Conservation (phyloP, 495 filamentous ascomycete genomes). For the Podospora didyma region DNA sequence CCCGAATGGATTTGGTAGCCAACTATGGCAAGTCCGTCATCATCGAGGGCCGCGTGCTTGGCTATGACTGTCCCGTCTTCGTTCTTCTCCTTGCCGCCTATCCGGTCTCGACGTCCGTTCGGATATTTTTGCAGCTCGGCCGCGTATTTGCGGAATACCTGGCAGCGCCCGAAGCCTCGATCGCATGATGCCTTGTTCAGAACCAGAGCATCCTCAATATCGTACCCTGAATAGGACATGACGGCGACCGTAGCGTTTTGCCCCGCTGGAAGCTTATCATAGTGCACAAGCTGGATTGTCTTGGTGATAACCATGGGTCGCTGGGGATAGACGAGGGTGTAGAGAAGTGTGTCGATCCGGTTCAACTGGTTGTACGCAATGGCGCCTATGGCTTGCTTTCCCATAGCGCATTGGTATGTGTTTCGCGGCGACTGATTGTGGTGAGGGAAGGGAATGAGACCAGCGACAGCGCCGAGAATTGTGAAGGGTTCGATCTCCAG, state of each 20-base stretch:
- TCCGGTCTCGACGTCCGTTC: conserved; percentile 71
- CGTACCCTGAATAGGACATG: conserved; percentile 98
- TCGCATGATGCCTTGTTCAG: conserved; percentile 94
- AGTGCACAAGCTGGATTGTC: conserved; percentile 94
- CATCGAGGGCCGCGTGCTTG: conserved; percentile 71
- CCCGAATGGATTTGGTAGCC: conserved; percentile 68
- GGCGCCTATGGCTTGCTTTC: conserved; percentile 98
- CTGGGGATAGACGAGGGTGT: conserved; percentile 96
- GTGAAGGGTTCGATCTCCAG: conserved; percentile 98
- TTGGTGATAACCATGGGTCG: conserved; percentile 96
- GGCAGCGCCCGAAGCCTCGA: conserved; percentile 90
- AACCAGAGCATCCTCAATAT: conserved; percentile 98
- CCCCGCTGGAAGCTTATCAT: conserved; percentile 93
- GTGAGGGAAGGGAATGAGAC: conserved; percentile 95
- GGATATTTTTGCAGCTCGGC: conserved; percentile 74
- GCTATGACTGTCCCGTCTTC: conserved; percentile 48
- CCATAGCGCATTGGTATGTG: conserved; percentile 99
- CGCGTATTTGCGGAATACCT: conserved; percentile 87
- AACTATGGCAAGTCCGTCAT: conserved; percentile 78
- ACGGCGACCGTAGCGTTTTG: conserved; percentile 97
- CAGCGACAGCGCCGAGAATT: conserved; percentile 93
- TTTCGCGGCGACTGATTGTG: conserved; percentile 99
- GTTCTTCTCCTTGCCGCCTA: conserved; percentile 61
- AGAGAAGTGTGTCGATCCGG: conserved; percentile 90
- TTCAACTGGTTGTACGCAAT: conserved; percentile 97